Conservation (phyloP, 192 early-diverging fungal species). For the Phlyctochytrium arcticum region DNA sequence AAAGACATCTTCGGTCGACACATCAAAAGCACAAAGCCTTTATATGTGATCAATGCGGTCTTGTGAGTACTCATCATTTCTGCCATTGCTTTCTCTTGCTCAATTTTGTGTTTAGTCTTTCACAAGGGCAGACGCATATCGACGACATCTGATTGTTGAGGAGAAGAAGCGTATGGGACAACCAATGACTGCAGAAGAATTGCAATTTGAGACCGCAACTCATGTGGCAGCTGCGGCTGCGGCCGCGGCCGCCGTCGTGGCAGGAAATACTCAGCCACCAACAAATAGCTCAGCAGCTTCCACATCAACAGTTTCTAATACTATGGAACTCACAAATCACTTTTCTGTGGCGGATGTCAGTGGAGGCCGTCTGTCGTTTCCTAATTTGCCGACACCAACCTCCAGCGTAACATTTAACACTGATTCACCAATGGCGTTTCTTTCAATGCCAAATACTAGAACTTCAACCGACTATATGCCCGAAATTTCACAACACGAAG, state of each 20-base stretch:
- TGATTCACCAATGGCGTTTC: no score
- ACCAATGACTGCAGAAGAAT: neutral
- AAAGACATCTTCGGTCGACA: neutral
- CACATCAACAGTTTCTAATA: no score
- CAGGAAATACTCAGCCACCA: no score
- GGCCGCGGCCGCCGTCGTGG: neutral
- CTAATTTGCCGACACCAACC: no score
- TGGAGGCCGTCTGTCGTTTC: no score
- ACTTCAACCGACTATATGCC: no score
- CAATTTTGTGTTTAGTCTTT: neutral
- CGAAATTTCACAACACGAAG: no score
- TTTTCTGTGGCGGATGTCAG: no score
- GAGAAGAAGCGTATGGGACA: neutral
- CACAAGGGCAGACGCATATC: neutral
- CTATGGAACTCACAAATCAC: no score
- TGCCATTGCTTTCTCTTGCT: neutral
- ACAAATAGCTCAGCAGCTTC: no score
- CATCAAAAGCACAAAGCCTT: neutral
- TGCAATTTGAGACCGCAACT: neutral
- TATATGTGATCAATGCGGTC: constrained; percentile 2
- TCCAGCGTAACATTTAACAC: no score
- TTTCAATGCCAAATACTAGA: no score
- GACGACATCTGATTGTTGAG: neutral
- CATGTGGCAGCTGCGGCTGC: neutral
- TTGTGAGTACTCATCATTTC: neutral